Conservation (phyloP, 495 filamentous ascomycete species). For the Penicillium macrosclerotiorum region DNA sequence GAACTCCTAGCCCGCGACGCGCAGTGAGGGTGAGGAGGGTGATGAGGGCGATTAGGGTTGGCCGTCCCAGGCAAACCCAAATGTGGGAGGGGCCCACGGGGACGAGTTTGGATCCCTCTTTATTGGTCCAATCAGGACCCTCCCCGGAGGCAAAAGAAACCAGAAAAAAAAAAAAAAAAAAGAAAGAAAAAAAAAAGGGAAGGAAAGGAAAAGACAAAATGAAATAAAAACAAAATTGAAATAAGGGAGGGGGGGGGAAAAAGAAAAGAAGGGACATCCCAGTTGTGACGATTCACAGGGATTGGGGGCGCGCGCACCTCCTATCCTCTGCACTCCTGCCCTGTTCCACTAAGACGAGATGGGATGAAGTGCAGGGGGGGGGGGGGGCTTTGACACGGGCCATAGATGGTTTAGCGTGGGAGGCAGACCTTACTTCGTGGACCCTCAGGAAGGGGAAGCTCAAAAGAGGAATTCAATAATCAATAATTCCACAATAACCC, state of each 20-base stretch:
- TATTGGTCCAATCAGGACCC: constrained; percentile 16
- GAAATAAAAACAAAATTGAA: constrained; percentile 2
- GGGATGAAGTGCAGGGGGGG: constrained; percentile 6
- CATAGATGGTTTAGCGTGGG: constrained; percentile 23
- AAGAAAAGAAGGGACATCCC: neutral
- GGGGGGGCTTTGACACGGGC: constrained; percentile 24
- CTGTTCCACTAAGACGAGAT: no score
- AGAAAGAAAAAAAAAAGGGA: neutral
- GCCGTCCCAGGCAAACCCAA: constrained; percentile 19
- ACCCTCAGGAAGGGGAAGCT: no score
- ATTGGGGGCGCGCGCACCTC: no score
- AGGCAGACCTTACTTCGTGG: constrained; percentile 24
- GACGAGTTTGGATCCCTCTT: constrained; percentile 4
- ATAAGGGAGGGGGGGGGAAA: neutral
- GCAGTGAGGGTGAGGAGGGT: no score
- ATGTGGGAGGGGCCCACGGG: constrained; percentile 19
- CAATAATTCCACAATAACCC: no score
- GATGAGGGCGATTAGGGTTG: no score
- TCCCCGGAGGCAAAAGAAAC: constrained; percentile 6
- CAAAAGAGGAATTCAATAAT: no score
- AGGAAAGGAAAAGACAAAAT: neutral
- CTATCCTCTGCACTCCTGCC: no score
- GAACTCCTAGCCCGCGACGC: no score
- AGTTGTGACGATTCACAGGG: constrained; percentile 16
- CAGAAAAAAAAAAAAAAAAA: constrained; percentile 2